Evolutionary conservation across 129 eudicot genomes (phyloP), one percentile per base, ranked within the genome.

Genomic region (Kitagawia praeruptora): DNA sequence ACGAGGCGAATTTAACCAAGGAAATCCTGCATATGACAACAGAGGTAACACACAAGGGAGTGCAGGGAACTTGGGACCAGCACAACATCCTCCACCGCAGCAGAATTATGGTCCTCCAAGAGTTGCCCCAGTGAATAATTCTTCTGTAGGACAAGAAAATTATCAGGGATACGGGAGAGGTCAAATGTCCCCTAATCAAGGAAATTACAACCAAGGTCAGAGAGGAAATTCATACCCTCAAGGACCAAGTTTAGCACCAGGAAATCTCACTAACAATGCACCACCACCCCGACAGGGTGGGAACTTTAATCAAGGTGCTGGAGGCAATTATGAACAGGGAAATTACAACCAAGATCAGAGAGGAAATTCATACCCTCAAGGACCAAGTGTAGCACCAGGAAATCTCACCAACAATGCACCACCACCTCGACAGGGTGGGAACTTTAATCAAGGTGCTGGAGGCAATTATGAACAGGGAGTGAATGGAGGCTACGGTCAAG

Each of bases 71-170:
- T 81, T 72, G 8, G 78, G 69, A 47, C 77, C 79, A 37, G 82
- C 78, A n/a, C 81, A 23, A 45, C 47, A 69, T 80, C 72, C 80
- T 21, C 79, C 51, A 73, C 19, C 21, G 6, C 92, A 85, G 44
- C 87, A 81, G 83, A 82, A 77, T 34, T 77, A 77, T 77, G 82
- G 78, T 70, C 81, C 87, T 28, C 84, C 84, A 25, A 76, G 85
- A 25, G 76, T 69, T 40, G 75, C 31, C 54, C 78, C 84, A 34
- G n/a, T 74, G 76, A 70, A 47, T 75, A 78, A 77, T 71, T 82
- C 85, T 34, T 80, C 91, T 79, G 86, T 80, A 27, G 89, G 89
- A 38, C 86, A 71, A 83, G 89, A 85, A 76, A 78, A 80, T 77
- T 79, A 81, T 76, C 89, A 83, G 66, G 82, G 81, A 74, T 87